Evolutionary conservation across 2,329 filamentous ascomycete species (phyloP).

Genomic region (Didymella keratinophila): DNA sequence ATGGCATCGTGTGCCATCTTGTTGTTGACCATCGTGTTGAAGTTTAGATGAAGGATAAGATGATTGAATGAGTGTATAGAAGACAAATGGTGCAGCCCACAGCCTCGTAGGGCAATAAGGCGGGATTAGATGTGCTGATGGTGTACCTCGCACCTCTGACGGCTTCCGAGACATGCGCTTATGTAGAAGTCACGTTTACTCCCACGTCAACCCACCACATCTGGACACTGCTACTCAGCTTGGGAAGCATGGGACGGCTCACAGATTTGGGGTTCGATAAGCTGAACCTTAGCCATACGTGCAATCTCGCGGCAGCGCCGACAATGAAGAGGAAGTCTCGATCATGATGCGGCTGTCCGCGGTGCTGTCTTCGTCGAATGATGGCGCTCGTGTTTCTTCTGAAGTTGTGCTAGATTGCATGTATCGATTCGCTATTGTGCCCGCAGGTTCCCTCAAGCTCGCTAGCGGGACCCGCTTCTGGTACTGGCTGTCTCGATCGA

Average conservation of each 20-base stretch:
- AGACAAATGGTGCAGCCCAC: neutral
- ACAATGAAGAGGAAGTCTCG: slow-evolving; percentile 3
- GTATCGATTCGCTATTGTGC: neutral
- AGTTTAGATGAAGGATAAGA: neutral
- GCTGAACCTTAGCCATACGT: slow-evolving; percentile 5
- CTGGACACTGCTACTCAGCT: slow-evolving; percentile 10
- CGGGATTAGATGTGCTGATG: slow-evolving; percentile 2
- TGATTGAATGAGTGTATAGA: neutral
- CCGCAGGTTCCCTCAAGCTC: neutral
- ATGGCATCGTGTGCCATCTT: slow-evolving; percentile 11
- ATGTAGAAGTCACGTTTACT: slow-evolving; percentile 10
- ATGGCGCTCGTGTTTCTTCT: slow-evolving; percentile 5
- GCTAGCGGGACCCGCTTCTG: neutral
- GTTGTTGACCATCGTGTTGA: slow-evolving; percentile 2
- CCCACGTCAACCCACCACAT: neutral
- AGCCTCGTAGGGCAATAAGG: neutral
- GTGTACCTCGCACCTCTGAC: slow-evolving; percentile 2
- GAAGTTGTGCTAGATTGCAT: slow-evolving; percentile 5
- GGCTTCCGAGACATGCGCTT: slow-evolving; percentile 7
- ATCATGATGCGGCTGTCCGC: neutral
- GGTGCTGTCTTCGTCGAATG: neutral
- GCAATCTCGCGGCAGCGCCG: slow-evolving; percentile 13
- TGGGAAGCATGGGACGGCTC: slow-evolving; percentile 1
- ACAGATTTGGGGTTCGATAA: neutral
- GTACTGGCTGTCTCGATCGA: slow-evolving; percentile 1